Percentiles rank a stretch among this genome's conserved stretches.
These are phyloP conservation scores for Juglanconis oblonga DNA, from an alignment of 2,329 filamentous ascomycete genomes.

Conservation along the genomic window DNA sequence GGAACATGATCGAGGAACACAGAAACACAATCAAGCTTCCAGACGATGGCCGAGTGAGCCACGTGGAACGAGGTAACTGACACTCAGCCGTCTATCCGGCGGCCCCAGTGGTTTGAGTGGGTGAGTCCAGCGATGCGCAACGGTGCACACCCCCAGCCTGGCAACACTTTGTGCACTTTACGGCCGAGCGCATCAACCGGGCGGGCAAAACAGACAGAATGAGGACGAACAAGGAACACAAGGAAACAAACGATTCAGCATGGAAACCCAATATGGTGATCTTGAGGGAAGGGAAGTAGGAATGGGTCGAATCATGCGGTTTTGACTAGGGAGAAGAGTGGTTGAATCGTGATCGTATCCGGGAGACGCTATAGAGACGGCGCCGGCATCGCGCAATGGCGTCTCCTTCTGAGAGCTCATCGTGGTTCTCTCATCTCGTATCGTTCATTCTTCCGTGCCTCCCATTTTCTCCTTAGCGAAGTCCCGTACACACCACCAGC, in stretches of 20 bases:
- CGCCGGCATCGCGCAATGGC: neutral
- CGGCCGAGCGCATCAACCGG: neutral
- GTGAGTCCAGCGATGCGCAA: slow-evolving; percentile 2
- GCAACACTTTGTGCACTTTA: neutral
- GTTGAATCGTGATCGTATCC: neutral
- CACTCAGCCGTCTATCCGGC: slow-evolving; percentile 2
- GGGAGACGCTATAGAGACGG: neutral
- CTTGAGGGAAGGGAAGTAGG: neutral
- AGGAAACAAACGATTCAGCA: neutral
- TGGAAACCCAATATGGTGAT: neutral
- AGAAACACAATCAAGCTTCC: neutral
- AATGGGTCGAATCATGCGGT: neutral
- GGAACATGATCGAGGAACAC: neutral
- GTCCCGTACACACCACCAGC: slow-evolving; percentile 29
- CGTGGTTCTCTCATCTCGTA: slow-evolving; percentile 8
- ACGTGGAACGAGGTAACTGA: slow-evolving; percentile 4
- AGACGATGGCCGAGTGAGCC: neutral
- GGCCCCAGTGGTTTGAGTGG: neutral
- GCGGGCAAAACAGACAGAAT: neutral
- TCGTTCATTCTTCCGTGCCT: slow-evolving; percentile 17
- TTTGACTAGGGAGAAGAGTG: neutral
- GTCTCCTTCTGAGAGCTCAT: neutral
- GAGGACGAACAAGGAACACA: neutral
- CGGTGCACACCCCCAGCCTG: neutral
- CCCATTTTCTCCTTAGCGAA: slow-evolving; percentile 22